These are phyloP conservation scores for Epichloe elymi DNA, from an alignment of 2,329 filamentous ascomycete genomes.

Conservation along the genomic window DNA sequence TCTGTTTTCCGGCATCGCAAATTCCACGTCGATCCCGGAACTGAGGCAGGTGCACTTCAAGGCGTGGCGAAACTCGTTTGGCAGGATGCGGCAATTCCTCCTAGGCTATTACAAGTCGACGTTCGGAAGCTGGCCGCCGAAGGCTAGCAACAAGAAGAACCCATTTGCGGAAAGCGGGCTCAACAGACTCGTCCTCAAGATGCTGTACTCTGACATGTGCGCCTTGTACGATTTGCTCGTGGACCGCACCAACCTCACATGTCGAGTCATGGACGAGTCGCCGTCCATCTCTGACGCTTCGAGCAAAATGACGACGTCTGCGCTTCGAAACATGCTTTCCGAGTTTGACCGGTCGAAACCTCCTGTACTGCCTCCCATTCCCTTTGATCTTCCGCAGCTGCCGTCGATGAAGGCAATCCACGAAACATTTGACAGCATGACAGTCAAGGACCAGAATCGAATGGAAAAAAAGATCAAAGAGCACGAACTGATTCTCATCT, in stretches of 20 bases:
- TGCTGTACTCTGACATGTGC: conserved; percentile 76
- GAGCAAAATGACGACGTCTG: conserved; percentile 49
- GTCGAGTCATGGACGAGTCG: conserved; percentile 59
- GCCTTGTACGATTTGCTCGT: conserved; percentile 80
- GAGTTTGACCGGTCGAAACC: conserved; percentile 86
- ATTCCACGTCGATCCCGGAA: conserved; percentile 65
- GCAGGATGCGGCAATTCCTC: conserved; percentile 60
- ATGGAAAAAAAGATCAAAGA: conserved; percentile 61
- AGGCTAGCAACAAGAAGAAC: conserved; percentile 85
- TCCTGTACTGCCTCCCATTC: conserved; percentile 80
- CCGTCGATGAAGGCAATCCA: conserved; percentile 56
- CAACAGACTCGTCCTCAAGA: conserved; percentile 69
- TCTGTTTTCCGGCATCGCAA: conserved; percentile 76
- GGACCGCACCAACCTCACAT: conserved; percentile 66
- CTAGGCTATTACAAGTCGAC: conserved; percentile 50
- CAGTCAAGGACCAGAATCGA: conserved; percentile 62
- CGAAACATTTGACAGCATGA: conserved; percentile 49
- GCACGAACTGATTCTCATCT: conserved; percentile 61
- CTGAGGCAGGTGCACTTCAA: conserved; percentile 72
- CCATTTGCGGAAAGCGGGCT: conserved; percentile 73
- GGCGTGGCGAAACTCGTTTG: conserved; percentile 65
- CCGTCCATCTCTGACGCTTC: conserved; percentile 41
- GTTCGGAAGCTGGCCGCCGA: conserved; percentile 72
- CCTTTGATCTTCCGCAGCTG: conserved; percentile 73
- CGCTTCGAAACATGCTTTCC: conserved; percentile 64